phyloP scores from a whole-genome alignment of 169 alveolate genomes.

The Pseudocohnilembus persalinus region DNA sequence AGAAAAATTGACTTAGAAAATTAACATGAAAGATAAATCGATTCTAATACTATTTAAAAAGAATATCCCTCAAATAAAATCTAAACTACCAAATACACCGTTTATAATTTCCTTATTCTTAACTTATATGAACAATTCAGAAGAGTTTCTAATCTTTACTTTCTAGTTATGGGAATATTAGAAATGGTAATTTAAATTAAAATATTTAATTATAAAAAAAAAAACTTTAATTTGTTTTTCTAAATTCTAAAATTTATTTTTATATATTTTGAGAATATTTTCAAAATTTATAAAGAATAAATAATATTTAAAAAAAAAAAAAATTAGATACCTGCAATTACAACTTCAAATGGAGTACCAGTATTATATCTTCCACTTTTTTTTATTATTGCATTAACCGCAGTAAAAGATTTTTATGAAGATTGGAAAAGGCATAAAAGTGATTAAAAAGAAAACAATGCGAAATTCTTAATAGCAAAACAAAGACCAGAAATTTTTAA shows the following conservation, averaged over 20 bases:
- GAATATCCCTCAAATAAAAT: too few relatives aligned
- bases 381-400: not conserved
- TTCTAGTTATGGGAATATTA: not conserved
- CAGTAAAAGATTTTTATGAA: not conserved
- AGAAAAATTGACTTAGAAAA: not conserved
- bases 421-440: not conserved
- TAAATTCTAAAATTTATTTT: not conserved
- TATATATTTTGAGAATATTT: too few relatives aligned
- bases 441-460: not conserved
- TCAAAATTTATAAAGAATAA: too few relatives aligned
- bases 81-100: not conserved
- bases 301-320: too few relatives aligned
- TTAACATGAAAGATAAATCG: not conserved
- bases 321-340: not conserved
- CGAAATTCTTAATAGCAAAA: not conserved
- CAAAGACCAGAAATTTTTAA: not conserved
- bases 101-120: too few relatives aligned
- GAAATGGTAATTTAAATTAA: not conserved
- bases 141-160: not conserved
- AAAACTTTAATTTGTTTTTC: too few relatives aligned
- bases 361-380: not conserved
- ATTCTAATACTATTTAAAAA: not conserved
- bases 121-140: not conserved
- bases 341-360: not conserved
- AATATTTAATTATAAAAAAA: too few relatives aligned